Conservation (phyloP, 805 yeast species). For the Candida endomychidarum region DNA sequence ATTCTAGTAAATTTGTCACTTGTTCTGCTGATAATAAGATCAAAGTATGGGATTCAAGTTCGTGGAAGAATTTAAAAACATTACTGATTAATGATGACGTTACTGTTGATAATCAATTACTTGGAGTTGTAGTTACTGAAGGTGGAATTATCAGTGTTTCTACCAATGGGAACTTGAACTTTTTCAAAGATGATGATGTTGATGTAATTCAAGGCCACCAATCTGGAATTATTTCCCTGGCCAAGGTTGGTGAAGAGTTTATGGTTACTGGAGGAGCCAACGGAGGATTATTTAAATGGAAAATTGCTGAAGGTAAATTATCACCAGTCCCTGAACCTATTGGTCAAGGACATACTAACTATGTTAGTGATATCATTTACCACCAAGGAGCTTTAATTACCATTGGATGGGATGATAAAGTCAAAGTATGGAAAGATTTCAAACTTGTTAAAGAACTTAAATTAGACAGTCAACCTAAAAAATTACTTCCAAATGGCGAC, state of each 20-base stretch:
- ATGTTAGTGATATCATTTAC: constrained; percentile 53
- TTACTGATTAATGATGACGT: constrained; percentile 48
- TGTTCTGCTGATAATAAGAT: constrained; percentile 80
- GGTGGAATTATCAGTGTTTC: constrained; percentile 65
- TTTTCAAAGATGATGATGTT: constrained; percentile 31
- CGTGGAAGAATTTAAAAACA: constrained; percentile 37
- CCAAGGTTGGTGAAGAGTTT: constrained; percentile 24
- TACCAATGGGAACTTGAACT: constrained; percentile 67
- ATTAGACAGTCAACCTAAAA: constrained; percentile 36
- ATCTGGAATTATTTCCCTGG: constrained; percentile 63
- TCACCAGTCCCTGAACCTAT: constrained; percentile 21
- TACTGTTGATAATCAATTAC: constrained; percentile 63
- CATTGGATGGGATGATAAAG: constrained; percentile 88
- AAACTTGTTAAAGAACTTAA: constrained; percentile 11
- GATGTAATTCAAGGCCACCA: constrained; percentile 73
- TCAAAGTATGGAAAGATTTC: constrained; percentile 42
- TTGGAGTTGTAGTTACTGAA: constrained; percentile 73
- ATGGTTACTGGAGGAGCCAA: constrained; percentile 76
- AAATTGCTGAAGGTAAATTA: constrained; percentile 18
- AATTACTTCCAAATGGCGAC: constrained; percentile 27
- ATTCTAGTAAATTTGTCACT: constrained; percentile 62
- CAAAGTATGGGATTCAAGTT: constrained; percentile 58
- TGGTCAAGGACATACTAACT: constrained; percentile 57
- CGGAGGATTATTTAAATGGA: constrained; percentile 72
- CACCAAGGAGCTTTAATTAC: constrained; percentile 39